Percentiles rank a stretch among this genome's conserved stretches.
These are phyloP conservation scores for Penium margaritaceum DNA, from an alignment of 139 green algal species.

Conservation along the genomic window DNA sequence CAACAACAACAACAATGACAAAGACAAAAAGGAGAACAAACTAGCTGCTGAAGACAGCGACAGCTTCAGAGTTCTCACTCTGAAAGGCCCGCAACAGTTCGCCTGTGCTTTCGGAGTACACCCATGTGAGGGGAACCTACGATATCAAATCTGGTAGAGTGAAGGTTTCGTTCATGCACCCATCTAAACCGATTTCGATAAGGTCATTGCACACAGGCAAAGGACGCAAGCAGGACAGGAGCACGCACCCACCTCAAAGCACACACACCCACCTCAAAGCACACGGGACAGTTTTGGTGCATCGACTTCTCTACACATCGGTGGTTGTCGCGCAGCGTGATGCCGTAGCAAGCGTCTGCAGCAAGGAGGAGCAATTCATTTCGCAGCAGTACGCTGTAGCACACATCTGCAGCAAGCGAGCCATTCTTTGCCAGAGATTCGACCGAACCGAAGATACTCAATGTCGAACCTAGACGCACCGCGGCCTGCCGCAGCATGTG, in stretches of 20 bases:
- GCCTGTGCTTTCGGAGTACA: not conserved
- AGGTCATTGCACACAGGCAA: no score
- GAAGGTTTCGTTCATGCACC: not conserved
- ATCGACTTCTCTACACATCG: conserved; percentile 83
- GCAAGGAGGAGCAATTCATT: not conserved
- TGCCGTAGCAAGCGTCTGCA: conserved; percentile 74
- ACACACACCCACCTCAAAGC: conserved; percentile 39
- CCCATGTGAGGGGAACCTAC: not conserved
- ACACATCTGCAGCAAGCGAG: not conserved
- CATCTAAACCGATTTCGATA: no score
- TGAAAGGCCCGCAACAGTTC: not conserved
- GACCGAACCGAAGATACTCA: not conserved
- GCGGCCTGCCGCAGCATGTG: no score
- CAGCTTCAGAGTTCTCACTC: no score
- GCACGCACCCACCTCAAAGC: not conserved
- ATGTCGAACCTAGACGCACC: not conserved
- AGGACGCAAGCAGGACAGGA: no score
- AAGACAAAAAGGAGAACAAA: no score
- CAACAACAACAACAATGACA: no score
- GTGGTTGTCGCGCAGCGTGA: conserved; percentile 62
- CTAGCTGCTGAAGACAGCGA: no score
- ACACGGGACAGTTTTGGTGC: conserved; percentile 74
- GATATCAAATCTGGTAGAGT: not conserved
- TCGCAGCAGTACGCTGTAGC: not conserved
- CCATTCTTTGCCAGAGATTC: not conserved